phyloP scores from a whole-genome alignment of 768 basidiomycete genomes.

The Melanogaster broomeanus region DNA sequence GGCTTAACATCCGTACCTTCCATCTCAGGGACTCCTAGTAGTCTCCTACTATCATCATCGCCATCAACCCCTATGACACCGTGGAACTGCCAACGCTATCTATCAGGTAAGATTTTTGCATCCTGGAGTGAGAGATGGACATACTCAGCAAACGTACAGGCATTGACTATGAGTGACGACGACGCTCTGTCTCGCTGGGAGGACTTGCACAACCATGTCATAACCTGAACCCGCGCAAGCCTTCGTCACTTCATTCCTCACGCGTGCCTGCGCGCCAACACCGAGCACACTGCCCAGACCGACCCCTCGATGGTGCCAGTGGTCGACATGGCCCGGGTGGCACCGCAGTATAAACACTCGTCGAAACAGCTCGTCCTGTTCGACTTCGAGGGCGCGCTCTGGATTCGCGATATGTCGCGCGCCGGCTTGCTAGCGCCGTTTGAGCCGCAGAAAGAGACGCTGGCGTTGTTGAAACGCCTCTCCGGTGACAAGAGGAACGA shows the following conservation, averaged over 20 bases:
- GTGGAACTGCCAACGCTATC: conserved; percentile 84
- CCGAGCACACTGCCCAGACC: conserved; percentile 52
- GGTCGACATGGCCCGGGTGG: conserved; percentile 50
- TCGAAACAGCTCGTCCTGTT: conserved; percentile 65
- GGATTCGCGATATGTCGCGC: conserved; percentile 58
- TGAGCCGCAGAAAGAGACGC: conserved; percentile 37
- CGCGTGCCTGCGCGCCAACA: conserved; percentile 71
- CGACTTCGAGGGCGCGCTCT: conserved; percentile 82
- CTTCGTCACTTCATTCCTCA: conserved; percentile 80
- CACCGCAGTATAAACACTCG: conserved; percentile 69
- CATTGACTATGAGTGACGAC: conserved; percentile 74
- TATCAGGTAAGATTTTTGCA: conserved; percentile 37
- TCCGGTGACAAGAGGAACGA: conserved; percentile 68
- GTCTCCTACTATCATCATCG: no score
- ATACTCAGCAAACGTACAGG: conserved; percentile 34
- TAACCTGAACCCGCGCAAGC: conserved; percentile 85
- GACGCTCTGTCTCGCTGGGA: conserved; percentile 79
- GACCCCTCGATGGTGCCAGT: conserved; percentile 37
- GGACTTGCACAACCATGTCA: conserved; percentile 84
- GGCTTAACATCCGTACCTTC: no score
- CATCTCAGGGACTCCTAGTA: no score
- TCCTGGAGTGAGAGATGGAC: background rate
- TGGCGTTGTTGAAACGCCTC: conserved; percentile 57
- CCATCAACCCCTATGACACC: conserved; percentile 86
- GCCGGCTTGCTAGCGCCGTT: conserved; percentile 44